phyloP scores from a whole-genome alignment of 805 yeast genomes.

The Candida saitoana region DNA sequence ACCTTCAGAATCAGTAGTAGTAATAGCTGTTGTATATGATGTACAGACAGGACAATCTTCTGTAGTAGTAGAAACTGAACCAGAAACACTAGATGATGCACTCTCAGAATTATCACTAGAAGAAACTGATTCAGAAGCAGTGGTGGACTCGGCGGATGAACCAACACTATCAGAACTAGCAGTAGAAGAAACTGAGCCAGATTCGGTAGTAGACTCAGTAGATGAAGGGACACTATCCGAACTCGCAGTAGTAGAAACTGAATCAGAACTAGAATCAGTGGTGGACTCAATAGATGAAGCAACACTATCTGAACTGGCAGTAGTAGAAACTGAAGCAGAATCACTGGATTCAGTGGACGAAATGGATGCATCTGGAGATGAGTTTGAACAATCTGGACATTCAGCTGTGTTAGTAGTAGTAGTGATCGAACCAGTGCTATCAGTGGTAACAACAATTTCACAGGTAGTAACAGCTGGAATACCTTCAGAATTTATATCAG shows the following conservation, averaged over 20 bases:
- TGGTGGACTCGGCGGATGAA: not conserved
- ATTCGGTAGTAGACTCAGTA: too few relatives aligned
- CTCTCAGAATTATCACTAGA: conserved; percentile 3
- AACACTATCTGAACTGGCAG: conserved; percentile 6
- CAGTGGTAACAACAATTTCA: conserved; percentile 14
- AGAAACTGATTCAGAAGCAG: not conserved
- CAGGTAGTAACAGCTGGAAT: conserved; percentile 14
- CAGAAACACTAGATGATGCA: not conserved
- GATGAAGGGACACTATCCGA: conserved; percentile 7
- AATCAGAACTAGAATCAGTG: conserved; percentile 1
- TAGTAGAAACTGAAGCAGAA: conserved; percentile 20
- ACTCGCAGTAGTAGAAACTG: conserved; percentile 21
- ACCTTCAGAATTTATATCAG: conserved; percentile 11
- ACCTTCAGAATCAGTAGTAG: conserved; percentile 12
- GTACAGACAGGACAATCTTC: conserved; percentile 6
- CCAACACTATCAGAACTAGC: conserved; percentile 5
- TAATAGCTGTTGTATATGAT: conserved; percentile 14
- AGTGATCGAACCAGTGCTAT: conserved; percentile 4
- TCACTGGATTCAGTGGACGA: too few relatives aligned
- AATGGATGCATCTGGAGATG: conserved; percentile 2
- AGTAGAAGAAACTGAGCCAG: too few relatives aligned
- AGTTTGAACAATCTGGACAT: conserved; percentile 1
- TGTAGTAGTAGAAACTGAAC: conserved; percentile 2
- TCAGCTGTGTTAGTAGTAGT: not conserved
- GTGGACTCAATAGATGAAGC: conserved; percentile 7